Evolutionary conservation across 2,329 filamentous ascomycete genomes (phyloP).

Genomic region (Magnaporthales sp.): DNA sequence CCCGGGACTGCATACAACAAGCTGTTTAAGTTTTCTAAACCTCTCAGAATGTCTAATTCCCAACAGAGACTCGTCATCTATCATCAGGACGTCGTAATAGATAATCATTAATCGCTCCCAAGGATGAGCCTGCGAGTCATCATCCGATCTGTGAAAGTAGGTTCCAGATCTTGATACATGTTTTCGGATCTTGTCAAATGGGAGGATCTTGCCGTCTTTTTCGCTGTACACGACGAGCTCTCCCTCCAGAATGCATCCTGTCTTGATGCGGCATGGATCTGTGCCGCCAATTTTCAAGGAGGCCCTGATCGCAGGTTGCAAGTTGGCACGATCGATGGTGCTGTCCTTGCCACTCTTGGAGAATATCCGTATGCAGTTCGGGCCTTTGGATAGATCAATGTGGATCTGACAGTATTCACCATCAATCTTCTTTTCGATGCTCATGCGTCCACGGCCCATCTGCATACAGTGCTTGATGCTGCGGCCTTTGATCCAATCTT

Average conservation of each 20-base stretch:
- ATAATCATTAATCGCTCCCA: constrained; percentile 54
- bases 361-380: constrained; percentile 64
- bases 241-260: constrained; percentile 70
- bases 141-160: constrained; percentile 51
- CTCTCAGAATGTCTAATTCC: constrained; percentile 47
- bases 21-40: constrained; percentile 46
- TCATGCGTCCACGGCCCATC: constrained; percentile 55
- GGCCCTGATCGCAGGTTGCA: constrained; percentile 55
- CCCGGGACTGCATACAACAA: constrained; percentile 46
- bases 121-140: constrained; percentile 54
- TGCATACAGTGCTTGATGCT: constrained; percentile 68
- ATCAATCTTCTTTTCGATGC: constrained; percentile 75
- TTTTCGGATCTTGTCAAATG: constrained; percentile 76
- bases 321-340: constrained; percentile 55
- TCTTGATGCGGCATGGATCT: constrained; percentile 47
- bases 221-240: constrained; percentile 76
- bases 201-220: constrained; percentile 53
- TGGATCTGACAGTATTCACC: constrained; percentile 90
- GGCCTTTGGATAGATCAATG: constrained; percentile 52
- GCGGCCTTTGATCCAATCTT: constrained; percentile 55
- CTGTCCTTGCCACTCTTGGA: constrained; percentile 91
- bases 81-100: constrained; percentile 48
- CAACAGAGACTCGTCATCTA: constrained; percentile 45
- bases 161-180: constrained; percentile 66
- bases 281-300: constrained; percentile 52